Conservation (phyloP, 2,329 filamentous ascomycete genomes). For the Colletotrichum sp. region DNA sequence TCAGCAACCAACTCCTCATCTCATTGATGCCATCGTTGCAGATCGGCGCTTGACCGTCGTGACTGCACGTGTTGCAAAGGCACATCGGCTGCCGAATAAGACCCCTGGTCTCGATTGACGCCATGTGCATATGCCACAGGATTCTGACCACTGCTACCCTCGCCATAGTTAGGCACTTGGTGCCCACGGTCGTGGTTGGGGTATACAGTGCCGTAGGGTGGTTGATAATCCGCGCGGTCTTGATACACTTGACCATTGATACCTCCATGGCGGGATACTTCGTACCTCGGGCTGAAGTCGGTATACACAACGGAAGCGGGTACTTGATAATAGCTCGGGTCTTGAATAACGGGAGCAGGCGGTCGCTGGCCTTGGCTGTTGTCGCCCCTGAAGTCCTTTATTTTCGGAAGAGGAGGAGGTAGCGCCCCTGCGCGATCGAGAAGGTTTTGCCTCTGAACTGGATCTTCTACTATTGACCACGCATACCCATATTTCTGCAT, state of each 20-base stretch:
- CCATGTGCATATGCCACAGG: background rate
- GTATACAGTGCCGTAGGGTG: background rate
- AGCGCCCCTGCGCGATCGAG: background rate
- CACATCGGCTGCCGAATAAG: background rate
- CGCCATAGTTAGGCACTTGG: background rate
- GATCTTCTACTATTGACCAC: background rate
- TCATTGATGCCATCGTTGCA: background rate
- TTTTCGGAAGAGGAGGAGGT: background rate
- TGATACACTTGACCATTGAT: background rate
- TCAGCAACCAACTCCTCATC: background rate
- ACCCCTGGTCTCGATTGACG: background rate
- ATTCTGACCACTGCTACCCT: background rate
- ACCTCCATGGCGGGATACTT: background rate
- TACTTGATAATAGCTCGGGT: background rate
- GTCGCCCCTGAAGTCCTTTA: background rate
- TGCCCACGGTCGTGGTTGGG: background rate
- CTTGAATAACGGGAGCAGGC: background rate
- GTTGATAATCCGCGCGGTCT: background rate
- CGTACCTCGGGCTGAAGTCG: background rate
- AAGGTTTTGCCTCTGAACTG: background rate
- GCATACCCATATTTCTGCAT: background rate
- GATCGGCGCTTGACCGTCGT: fast-evolving
- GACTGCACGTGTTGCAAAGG: background rate
- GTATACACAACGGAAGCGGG: background rate
- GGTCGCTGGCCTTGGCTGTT: background rate